Base-by-base conservation (phyloP, 192 early-diverging fungal genomes). In the Coemansia sp. region DNA sequence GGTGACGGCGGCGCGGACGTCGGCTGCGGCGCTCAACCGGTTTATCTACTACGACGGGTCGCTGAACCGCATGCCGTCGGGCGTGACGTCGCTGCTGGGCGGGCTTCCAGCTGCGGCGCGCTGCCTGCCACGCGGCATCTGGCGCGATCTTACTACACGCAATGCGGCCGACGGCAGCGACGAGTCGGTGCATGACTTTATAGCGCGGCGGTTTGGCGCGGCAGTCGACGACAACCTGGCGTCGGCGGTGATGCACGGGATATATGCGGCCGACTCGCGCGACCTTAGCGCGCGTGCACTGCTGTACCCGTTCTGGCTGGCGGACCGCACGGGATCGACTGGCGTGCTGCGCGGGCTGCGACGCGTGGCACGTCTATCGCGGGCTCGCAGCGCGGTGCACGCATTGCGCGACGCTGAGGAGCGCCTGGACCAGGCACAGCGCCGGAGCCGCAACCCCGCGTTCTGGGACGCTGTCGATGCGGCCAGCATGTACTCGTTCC, bases 221-320 rank as follows among this genome's bases (percentile, higher is more conserved):
- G 67, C 71, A 2, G 72, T 94, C 3, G 88, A 92, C 35, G 80
- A 92, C 48, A 89, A 89, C 39, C 56, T 98, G 58, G 83, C 92
- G 5, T 91, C 90, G 27, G 90, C 95, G 0, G 77, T 95, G 27
- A 82, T 94, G 47, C 92, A 95, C 55, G 95, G 95, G 0, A 91
- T 98, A 23, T 96, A 95, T 70, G 93, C 93, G 1, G 92, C 93
- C 0, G 89, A 98, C 61, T 80, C 80, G 0, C 86, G 78, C 46
- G 59, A 82, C 39, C 72, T 98, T 22, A 92, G 89, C 36, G 78
- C 92, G 2, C 78, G 86, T 21, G 85, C 89, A 4, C 84, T 87
- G 2, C 72, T 96, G 46, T 82, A 81, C 31, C 63, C 82, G 26
- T 65, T 94, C 43, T 91, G 83, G 76, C 80, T 90, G 26, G 69